A percentile compares a stretch with the other conserved stretches of the same genome.
Evolutionary conservation across 2,329 filamentous ascomycete genomes (phyloP).

Genomic region (Paraconiothyrium brasiliense): DNA sequence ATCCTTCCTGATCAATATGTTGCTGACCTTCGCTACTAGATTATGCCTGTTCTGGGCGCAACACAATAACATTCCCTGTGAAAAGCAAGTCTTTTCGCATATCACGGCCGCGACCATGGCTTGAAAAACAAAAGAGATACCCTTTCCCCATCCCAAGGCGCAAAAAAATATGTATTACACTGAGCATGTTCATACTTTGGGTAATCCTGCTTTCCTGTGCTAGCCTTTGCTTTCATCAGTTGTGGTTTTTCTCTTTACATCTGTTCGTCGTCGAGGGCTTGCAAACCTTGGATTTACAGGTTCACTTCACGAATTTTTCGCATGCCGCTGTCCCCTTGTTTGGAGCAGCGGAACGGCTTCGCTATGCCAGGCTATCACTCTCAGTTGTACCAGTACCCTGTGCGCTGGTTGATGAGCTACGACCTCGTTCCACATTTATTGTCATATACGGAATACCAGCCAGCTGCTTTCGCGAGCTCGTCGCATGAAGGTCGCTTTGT

Average conservation of each 20-base stretch:
- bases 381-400: slow-evolving; percentile 20
- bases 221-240: not conserved
- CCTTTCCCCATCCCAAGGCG: not conserved
- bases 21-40: slow-evolving; percentile 28
- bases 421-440: slow-evolving; percentile 3
- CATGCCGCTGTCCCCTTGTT: not conserved
- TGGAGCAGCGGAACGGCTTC: not conserved
- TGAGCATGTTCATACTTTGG: not conserved
- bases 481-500: not conserved
- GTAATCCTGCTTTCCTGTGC: not conserved
- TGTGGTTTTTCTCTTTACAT: not conserved
- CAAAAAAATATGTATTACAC: not conserved
- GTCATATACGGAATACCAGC: not conserved
- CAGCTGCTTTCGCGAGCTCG: slow-evolving; percentile 1
- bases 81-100: not conserved
- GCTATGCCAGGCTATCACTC: slow-evolving; percentile 6
- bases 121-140: slow-evolving; percentile 10
- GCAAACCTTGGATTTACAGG: not conserved
- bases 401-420: slow-evolving; percentile 14
- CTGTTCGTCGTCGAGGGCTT: not conserved
- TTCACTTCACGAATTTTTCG: not conserved
- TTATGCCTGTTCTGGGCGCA: slow-evolving; percentile 40
- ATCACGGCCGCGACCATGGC: not conserved
- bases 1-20: slow-evolving; percentile 1
- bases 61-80: not conserved